Evolutionary conservation across 768 basidiomycete species (phyloP).

Genomic region (Mrakia gelida): DNA sequence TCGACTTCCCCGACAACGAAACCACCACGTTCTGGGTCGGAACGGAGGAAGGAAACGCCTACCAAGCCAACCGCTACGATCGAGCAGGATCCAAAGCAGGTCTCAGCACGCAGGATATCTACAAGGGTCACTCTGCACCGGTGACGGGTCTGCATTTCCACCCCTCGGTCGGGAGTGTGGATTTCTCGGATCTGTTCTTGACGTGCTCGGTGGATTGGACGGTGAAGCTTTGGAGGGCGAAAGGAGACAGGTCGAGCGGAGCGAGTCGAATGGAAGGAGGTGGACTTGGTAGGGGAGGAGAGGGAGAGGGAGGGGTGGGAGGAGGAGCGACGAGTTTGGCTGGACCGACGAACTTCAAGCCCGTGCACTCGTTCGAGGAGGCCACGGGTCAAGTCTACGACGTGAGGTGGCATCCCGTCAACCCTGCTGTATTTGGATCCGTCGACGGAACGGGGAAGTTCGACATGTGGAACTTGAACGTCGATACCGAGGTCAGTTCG

Average conservation of each 20-base stretch:
- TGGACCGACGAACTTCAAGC: constrained; percentile 49
- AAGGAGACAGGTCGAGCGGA: constrained; percentile 45
- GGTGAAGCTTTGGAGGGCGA: constrained; percentile 90
- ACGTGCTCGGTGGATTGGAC: constrained; percentile 96
- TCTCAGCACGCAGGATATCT: constrained; percentile 84
- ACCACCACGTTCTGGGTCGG: constrained; percentile 97
- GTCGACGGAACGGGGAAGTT: constrained; percentile 95
- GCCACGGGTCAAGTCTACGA: constrained; percentile 99
- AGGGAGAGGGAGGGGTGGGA: background rate
- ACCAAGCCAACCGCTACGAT: constrained; percentile 94
- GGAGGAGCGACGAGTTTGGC: constrained; percentile 1
- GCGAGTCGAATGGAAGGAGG: constrained; percentile 37
- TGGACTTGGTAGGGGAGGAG: background rate
- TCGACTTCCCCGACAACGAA: constrained; percentile 94
- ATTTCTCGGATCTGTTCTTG: constrained; percentile 92
- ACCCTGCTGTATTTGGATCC: constrained; percentile 88
- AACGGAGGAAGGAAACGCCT: constrained; percentile 95
- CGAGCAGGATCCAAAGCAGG: constrained; percentile 96
- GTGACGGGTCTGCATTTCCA: constrained; percentile 95
- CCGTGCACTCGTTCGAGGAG: constrained; percentile 92
- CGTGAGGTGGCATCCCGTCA: constrained; percentile 93
- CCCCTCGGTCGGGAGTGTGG: constrained; percentile 81
- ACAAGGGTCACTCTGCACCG: constrained; percentile 86
- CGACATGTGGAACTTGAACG: constrained; percentile 94
- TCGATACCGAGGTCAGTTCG: constrained; percentile 81